Evolutionary conservation across 2,329 filamentous ascomycete species (phyloP).

Genomic region (Stemphylium beticola): DNA sequence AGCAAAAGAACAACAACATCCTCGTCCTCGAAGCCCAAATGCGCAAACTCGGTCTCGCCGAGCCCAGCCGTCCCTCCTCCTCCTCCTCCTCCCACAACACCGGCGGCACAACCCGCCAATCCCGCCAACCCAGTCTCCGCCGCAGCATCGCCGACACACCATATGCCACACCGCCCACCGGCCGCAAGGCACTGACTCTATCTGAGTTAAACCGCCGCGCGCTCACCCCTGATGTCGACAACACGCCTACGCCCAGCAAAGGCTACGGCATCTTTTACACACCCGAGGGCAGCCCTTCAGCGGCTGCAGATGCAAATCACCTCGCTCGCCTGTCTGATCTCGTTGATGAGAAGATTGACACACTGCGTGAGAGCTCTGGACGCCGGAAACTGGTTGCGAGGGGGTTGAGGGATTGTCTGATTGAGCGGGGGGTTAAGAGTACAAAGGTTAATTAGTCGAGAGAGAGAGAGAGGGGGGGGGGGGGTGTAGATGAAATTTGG

Average conservation of each 20-base stretch:
- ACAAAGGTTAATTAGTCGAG: slow-evolving; percentile 31
- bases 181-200: slow-evolving; percentile 41
- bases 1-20: slow-evolving; percentile 89
- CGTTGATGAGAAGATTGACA: slow-evolving; percentile 50
- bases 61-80: slow-evolving; percentile 30
- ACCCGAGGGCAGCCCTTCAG: slow-evolving; percentile 33
- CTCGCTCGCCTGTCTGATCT: slow-evolving; percentile 48
- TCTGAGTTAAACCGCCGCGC: slow-evolving; percentile 37
- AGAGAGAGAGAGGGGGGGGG: too few species aligned
- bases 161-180: slow-evolving; percentile 47
- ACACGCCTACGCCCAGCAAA: slow-evolving; percentile 32
- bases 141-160: slow-evolving; percentile 34
- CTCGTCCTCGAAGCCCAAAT: slow-evolving; percentile 89
- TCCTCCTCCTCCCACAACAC: slow-evolving; percentile 28
- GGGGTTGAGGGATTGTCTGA: slow-evolving; percentile 47
- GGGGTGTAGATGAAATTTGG: too few species aligned
- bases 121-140: slow-evolving; percentile 21
- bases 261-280: slow-evolving; percentile 47
- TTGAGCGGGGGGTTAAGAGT: slow-evolving; percentile 40
- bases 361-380: slow-evolving; percentile 42
- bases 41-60: slow-evolving; percentile 63
- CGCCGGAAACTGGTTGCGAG: slow-evolving; percentile 49
- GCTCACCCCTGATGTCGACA: slow-evolving; percentile 39
- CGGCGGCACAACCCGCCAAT: slow-evolving; percentile 27
- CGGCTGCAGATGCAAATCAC: slow-evolving; percentile 32